Base-by-base conservation (phyloP, 164 flowering plant genomes). In the Liriodendron chinense region DNA sequence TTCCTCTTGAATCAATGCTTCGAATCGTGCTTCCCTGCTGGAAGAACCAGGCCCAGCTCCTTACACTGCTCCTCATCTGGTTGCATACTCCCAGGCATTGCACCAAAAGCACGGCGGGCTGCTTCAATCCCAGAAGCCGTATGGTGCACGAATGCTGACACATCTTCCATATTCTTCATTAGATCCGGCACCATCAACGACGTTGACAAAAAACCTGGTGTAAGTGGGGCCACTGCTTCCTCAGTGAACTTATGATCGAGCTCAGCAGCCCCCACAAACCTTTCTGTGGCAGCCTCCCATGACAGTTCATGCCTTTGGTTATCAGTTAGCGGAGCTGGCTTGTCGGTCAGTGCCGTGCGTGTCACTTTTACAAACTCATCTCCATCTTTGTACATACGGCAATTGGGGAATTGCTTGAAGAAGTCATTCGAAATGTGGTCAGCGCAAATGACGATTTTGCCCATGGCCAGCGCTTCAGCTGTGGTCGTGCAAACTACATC, bases 401-500 rank as follows among this genome's bases (percentile, higher is more conserved):
- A 92, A 74, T 91, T 91, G 50, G 94, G 90, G 65, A 96, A 96
- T 83, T 94, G 95, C 87, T 84, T 90, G 87, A 96, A 96, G 86
- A 96, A 96, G 2, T 91, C 95, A 65, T 96, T 96, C 18, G 98
- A 96, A 48, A 94, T 87, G 78, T 96, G 99, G 73, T 94, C 76
- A 14, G 99, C 92, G 72, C 98, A 96, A 1, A 94, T 83, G 0
- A 94, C 96, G 22, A 92, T 79, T 78, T 96, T 96, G 18, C 98
- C 98, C 98, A 94, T 96, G 2, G 97, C 98, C 78, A 96, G 80
- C 0, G 99, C 99, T 84, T 96, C 99, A 0, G 98, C 97, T 47
- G 98, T 88, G 47, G 99, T 92, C 24, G 99, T 94, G 88, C 99
- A 93, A 59, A 95, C 95, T n/a, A 95, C 98, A 74, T 95, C 99